phyloP scores from a whole-genome alignment of 306 rosid species.

The Pachyrhizus erosus region DNA sequence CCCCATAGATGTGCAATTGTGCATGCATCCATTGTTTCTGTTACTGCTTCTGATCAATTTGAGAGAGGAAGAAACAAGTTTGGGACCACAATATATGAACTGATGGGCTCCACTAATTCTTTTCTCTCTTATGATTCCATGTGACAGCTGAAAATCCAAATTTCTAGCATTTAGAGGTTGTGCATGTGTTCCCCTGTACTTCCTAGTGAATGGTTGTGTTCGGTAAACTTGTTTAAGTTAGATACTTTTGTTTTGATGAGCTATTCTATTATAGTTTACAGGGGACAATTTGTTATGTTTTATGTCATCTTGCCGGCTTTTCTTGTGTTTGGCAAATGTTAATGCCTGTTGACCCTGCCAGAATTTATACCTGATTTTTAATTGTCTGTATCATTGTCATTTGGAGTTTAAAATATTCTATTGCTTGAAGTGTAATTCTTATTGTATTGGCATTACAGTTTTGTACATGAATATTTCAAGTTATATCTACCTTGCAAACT shows the following conservation, averaged over 20 bases:
- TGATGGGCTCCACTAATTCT: background rate
- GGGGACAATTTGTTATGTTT: background rate
- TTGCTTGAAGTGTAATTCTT: background rate
- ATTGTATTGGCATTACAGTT: slow-evolving; percentile 19
- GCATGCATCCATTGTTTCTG: background rate
- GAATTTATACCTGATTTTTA: slow-evolving; percentile 10
- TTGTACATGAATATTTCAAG: background rate
- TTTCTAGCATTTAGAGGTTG: background rate
- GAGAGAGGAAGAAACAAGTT: background rate
- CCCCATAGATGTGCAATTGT: background rate
- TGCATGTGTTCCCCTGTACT: slow-evolving; percentile 13
- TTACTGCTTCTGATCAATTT: background rate
- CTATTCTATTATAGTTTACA: background rate
- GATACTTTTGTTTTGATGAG: background rate
- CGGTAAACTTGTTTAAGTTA: background rate
- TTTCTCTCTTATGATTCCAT: background rate
- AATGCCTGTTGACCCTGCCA: background rate
- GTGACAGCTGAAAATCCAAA: background rate
- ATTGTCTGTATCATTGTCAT: slow-evolving; percentile 16
- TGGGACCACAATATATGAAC: background rate
- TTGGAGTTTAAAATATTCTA: slow-evolving; percentile 13
- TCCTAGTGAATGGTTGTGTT: background rate
- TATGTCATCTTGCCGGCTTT: slow-evolving; percentile 12
- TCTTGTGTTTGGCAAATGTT: background rate
- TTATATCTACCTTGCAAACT: slow-evolving; percentile 10